Base-by-base conservation (phyloP, 768 basidiomycete species). In the Mycena kentingensis region DNA sequence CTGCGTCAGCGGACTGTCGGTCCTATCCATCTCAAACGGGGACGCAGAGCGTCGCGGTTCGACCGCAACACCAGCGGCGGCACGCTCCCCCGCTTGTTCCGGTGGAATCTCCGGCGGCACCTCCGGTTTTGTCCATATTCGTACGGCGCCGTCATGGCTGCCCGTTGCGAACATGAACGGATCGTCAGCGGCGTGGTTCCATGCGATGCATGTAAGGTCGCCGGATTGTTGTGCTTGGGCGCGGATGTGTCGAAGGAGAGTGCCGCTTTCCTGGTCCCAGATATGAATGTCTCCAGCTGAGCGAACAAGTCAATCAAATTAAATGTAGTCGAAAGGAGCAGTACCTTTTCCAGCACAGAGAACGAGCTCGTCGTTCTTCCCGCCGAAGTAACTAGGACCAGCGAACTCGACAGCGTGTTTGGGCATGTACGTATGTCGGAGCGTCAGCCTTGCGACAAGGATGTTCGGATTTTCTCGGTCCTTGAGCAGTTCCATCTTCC, bases 301-400 rank as follows among this genome's bases (percentile, higher is more conserved):
- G 57, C 36, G 26, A 45, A 50, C 13, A 43, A 43, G 24, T 32
- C 19, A 49, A 22, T 19, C 21, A 32, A 39, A 22, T 50, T 29
- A 34, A 50, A 25, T 4, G 35, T 35, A 3, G 26, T 26, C 8
- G 4, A 18, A 10, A 19, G 22, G 28, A 32, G 21, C 16, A 61
- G 68, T 32, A 82, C 89, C 77, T 80, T 92, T 90, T 5, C 85
- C 83, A 34, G 86, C 85, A 61, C 89, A 88, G 5, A 92, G 73
- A 11, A 93, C 83, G 37, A 91, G 73, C 61, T 92, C 87, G 60
- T 90, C 85, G 56, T 87, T 82, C 62, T 80, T 82, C 16, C 90
- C 90, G 31, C 88, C 90, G 49, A 92, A 90, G 69, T 90, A 89
- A 63, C 87, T 88, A 7, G 85, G 83, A 0, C 90, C 90, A 2